Conservation (phyloP, 345 rosid genomes). For the Eucalyptus brandiana region DNA sequence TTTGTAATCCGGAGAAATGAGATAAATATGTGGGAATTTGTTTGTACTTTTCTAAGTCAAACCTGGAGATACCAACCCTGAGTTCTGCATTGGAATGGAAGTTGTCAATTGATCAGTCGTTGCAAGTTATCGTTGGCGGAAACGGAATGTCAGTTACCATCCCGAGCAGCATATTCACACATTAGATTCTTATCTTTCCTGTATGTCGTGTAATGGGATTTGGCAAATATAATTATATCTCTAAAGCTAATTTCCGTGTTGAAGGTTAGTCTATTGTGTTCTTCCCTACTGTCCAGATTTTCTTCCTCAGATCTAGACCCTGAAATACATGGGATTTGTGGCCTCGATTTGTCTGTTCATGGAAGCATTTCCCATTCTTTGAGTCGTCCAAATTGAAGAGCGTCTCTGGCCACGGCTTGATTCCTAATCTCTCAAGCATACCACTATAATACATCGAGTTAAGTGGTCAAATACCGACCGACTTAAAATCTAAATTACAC, state of each 20-base stretch:
- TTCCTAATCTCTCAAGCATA: not conserved
- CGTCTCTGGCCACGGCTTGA: not conserved
- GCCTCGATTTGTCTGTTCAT: not conserved
- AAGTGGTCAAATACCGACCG: not conserved
- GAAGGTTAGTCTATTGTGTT: not conserved
- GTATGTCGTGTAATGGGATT: not conserved
- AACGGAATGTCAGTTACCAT: not conserved
- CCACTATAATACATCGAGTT: not conserved
- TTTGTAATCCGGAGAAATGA: not conserved
- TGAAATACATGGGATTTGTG: not conserved
- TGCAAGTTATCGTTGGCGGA: not conserved
- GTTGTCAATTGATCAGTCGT: not conserved
- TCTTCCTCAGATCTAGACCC: not conserved
- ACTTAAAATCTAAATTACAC: not conserved
- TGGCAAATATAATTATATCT: not conserved
- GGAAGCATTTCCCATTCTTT: not conserved
- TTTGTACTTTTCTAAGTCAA: not conserved
- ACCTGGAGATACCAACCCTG: not conserved
- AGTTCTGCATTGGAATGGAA: not conserved
- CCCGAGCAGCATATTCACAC: not conserved
- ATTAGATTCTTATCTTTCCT: not conserved
- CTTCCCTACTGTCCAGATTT: not conserved
- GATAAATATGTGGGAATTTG: not conserved
- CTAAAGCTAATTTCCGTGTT: not conserved
- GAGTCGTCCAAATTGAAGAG: not conserved